Evolutionary conservation across 345 rosid genomes (phyloP).

Genomic region (Syzygium grande): DNA sequence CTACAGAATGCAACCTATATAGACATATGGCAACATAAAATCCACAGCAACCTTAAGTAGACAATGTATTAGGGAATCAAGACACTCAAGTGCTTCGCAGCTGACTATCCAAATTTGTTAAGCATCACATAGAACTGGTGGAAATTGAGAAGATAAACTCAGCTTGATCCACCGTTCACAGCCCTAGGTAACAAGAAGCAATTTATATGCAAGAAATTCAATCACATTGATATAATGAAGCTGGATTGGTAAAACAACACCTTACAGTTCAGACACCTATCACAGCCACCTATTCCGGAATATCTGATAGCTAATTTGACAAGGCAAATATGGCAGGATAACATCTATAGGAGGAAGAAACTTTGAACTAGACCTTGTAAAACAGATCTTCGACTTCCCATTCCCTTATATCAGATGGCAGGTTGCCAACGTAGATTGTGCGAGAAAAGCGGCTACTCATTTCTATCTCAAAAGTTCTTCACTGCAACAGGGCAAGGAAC

Average conservation of each 20-base stretch:
- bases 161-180: not conserved
- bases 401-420: conserved; percentile 87
- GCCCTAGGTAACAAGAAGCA: not conserved
- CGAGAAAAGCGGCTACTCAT: conserved; percentile 98
- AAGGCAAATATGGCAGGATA: not conserved
- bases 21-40: not conserved
- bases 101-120: not conserved
- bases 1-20: not conserved
- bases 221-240: not conserved
- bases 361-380: conserved; percentile 61
- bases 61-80: not conserved
- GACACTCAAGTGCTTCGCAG: not conserved
- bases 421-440: conserved; percentile 94
- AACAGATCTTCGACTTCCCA: conserved; percentile 86
- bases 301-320: not conserved
- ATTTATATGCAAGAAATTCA: not conserved
- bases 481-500: conserved; percentile 28
- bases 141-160: not conserved
- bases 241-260: not conserved
- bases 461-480: conserved; percentile 16
- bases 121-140: not conserved
- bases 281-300: not conserved
- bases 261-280: not conserved
- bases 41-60: not conserved
- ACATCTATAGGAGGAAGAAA: not conserved